Evolutionary conservation across 352 stramenopile genomes (phyloP), one percentile per base, ranked within the genome.

Genomic region (Pythium sp.): DNA sequence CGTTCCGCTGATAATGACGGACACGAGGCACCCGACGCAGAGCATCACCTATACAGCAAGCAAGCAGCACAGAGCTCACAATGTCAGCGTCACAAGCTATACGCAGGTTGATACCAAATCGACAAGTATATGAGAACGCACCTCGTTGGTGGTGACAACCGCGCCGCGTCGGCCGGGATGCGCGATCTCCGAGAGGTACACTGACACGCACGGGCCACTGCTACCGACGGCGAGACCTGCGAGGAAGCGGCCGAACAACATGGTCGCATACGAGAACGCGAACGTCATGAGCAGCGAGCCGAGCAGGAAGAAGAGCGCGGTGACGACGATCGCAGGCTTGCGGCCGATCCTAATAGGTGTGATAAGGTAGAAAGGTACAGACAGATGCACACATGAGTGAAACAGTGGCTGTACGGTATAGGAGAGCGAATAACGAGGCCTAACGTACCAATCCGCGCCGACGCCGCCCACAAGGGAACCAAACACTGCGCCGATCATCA

Each of bases 281-380:
- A 92, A 85, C 18, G 82, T 90, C 84, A 92, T 92, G 60, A 84
- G 84, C 30, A 87, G 34, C 12, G 84, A 90, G 18, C 84, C 84
- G 14, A 68, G 47, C 38, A 90, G 65, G 68, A 90, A 92, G 72
- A 92, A 78, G 15, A 65, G 64, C 15, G 79, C 81, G 0, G 84
- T 92, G 26, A 86, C 70, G 60, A 92, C 67, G 67, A 90, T 90
- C 22, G 82, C 84, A 0, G 70, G 71, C 67, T 89, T 92, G 34
- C 84, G 82, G 14, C 84, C 84, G 34, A 90, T 79, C 58, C 79
- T 86, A 49, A 22, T 4, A 24, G 18, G 38, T 15, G 4, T 43
- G 0, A 15, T 14, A 20, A n/a, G 54, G 32, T 61, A 47, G 14
- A 61, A 7, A 28, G 1, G 6, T 20, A 28, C 0, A 5, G n/a